phyloP scores from a whole-genome alignment of 352 stramenopile species.

The Hyaloperonospora arabidopsidis region DNA sequence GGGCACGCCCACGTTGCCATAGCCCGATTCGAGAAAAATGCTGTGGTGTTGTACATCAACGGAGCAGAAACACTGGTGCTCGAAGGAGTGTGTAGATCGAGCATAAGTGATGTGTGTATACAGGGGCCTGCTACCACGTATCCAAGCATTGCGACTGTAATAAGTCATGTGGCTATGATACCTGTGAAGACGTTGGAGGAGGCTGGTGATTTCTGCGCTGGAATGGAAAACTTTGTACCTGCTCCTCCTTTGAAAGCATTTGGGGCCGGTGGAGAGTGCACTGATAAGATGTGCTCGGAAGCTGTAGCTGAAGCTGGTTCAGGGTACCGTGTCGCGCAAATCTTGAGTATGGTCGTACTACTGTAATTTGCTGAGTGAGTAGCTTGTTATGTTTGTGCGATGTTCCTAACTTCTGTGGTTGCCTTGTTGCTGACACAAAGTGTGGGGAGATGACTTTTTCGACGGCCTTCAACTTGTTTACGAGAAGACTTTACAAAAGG shows the following conservation, averaged over 20 bases:
- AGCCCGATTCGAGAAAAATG: not conserved
- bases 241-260: slow-evolving; percentile 40
- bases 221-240: slow-evolving; percentile 44
- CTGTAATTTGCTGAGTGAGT: not conserved
- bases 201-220: slow-evolving; percentile 24
- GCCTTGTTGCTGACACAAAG: slow-evolving; percentile 25
- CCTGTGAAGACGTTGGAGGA: slow-evolving; percentile 7
- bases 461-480: slow-evolving; percentile 63
- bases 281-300: slow-evolving; percentile 27
- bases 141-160: slow-evolving; percentile 13
- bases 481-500: slow-evolving; percentile 13
- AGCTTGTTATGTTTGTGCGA: not conserved
- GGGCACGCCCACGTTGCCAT: slow-evolving; percentile 29
- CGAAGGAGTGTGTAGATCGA: not conserved
- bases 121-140: slow-evolving; percentile 14
- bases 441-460: slow-evolving; percentile 69
- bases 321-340: slow-evolving; percentile 40
- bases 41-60: slow-evolving; percentile 21
- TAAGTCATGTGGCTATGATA: slow-evolving; percentile 48
- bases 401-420: slow-evolving; percentile 9
- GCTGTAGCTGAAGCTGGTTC: slow-evolving; percentile 31
- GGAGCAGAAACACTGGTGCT: slow-evolving; percentile 8
- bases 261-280: slow-evolving; percentile 21
- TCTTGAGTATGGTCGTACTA: slow-evolving; percentile 40
- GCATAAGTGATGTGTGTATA: slow-evolving; percentile 10